These are phyloP conservation scores for Yarrowia porcina DNA, from an alignment of 805 yeast genomes.

Conservation along the genomic window DNA sequence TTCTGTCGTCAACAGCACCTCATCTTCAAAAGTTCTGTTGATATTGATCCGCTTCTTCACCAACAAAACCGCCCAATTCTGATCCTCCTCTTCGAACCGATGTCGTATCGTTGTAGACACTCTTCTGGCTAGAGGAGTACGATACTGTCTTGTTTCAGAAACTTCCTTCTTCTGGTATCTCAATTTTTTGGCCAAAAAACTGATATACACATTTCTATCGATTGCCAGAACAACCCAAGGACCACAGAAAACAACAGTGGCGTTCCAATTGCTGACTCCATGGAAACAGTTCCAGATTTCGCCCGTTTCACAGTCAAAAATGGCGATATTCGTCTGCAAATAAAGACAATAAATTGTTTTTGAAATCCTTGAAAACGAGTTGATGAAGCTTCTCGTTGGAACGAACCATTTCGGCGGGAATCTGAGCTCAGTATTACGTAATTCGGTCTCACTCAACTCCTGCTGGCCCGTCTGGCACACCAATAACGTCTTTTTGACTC, in stretches of 20 bases:
- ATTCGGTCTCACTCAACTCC: neutral
- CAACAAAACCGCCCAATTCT: slow-evolving; percentile 3
- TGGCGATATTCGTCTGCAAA: slow-evolving; percentile 15
- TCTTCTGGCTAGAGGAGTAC: neutral
- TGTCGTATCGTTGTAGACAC: neutral
- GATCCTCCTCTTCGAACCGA: slow-evolving; percentile 9
- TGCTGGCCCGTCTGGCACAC: slow-evolving; percentile 1
- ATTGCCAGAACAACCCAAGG: slow-evolving; percentile 21
- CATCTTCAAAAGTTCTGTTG: slow-evolving; percentile 18
- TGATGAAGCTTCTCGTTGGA: slow-evolving; percentile 6
- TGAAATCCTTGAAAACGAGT: slow-evolving; percentile 10
- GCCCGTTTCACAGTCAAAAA: slow-evolving; percentile 15
- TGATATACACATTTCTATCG: slow-evolving; percentile 5
- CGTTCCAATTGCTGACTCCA: slow-evolving; percentile 20
- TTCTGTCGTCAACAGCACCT: slow-evolving; percentile 3
- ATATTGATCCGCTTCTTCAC: slow-evolving; percentile 16
- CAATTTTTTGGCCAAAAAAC: slow-evolving; percentile 4
- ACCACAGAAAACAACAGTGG: slow-evolving; percentile 7
- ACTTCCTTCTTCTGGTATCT: neutral
- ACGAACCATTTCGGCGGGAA: slow-evolving; percentile 20
- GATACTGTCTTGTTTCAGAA: neutral
- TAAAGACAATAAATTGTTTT: neutral
- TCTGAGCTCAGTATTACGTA: neutral
- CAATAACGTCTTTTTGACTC: neutral
- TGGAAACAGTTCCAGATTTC: slow-evolving; percentile 24